Percentiles rank a stretch among this genome's conserved stretches.
Conservation (phyloP, 768 basidiomycete species). For the Phaffia australis region DNA sequence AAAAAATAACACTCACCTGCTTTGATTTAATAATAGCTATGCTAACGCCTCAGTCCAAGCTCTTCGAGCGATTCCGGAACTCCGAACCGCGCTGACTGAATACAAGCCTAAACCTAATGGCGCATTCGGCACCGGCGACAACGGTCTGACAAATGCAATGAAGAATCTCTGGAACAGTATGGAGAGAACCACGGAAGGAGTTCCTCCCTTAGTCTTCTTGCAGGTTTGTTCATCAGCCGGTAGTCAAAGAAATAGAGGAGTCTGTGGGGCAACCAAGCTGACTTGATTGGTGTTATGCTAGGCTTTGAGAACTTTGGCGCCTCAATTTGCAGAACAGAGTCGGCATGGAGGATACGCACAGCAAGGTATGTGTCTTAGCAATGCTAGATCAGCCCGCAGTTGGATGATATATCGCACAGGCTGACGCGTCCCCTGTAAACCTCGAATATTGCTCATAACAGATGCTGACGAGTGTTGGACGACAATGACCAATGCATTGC, state of each 20-base stretch:
- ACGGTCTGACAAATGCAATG: slow-evolving; percentile 27
- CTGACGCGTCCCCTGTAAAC: not conserved
- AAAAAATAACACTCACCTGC: slow-evolving; percentile 36
- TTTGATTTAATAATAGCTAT: slow-evolving; percentile 87
- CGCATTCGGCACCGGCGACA: slow-evolving; percentile 9
- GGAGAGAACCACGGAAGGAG: slow-evolving; percentile 61
- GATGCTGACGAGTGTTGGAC: slow-evolving; percentile 88
- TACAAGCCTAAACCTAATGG: slow-evolving; percentile 33
- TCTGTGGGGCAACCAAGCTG: not conserved
- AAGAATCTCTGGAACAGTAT: slow-evolving; percentile 56
- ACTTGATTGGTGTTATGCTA: slow-evolving; percentile 11
- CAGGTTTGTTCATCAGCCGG: slow-evolving; percentile 36
- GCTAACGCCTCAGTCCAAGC: slow-evolving; percentile 93
- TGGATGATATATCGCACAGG: too few species aligned
- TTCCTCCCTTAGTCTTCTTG: slow-evolving; percentile 62
- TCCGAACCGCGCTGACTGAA: slow-evolving; percentile 59
- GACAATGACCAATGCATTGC: slow-evolving; percentile 57
- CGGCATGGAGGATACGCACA: slow-evolving; percentile 58
- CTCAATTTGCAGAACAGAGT: slow-evolving; percentile 75
- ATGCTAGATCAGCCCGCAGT: not conserved
- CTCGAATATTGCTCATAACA: slow-evolving; percentile 22
- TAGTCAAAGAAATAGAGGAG: too few species aligned
- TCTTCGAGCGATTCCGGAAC: slow-evolving; percentile 82
- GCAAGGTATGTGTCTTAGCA: slow-evolving; percentile 45
- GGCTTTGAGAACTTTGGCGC: slow-evolving; percentile 59